Conservation (phyloP, 345 rosid genomes). For the Eucalyptus erythrocorys region DNA sequence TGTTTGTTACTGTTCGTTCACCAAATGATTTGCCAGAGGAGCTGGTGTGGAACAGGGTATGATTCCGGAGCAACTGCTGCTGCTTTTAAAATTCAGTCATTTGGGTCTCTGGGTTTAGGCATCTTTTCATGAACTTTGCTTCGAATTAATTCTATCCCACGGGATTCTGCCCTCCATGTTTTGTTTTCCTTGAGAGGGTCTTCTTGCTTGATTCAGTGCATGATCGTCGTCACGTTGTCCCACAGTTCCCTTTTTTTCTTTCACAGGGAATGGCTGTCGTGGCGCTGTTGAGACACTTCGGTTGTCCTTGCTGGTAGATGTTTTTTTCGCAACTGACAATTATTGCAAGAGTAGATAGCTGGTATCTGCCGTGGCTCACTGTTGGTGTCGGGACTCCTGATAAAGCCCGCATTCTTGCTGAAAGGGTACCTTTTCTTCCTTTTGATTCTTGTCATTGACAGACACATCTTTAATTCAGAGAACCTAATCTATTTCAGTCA, state of each 20-base stretch:
- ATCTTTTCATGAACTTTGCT: neutral
- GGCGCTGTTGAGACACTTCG: constrained; percentile 85
- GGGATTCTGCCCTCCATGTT: neutral
- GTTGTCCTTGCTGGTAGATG: constrained; percentile 71
- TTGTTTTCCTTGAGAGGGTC: neutral
- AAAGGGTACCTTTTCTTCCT: constrained; percentile 29
- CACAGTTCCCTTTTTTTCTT: no score
- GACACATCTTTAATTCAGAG: neutral
- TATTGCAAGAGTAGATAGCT: neutral
- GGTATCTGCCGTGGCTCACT: neutral
- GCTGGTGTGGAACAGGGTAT: neutral
- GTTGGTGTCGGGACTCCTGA: constrained; percentile 80
- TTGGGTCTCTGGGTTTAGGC: neutral
- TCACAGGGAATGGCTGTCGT: constrained; percentile 69
- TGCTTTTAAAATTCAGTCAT: neutral
- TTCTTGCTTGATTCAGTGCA: no score
- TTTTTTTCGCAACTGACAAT: neutral
- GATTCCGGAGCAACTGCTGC: neutral
- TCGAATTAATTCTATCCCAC: neutral
- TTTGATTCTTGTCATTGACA: neutral
- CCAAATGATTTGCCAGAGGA: neutral
- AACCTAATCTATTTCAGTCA: neutral
- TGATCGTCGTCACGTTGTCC: no score
- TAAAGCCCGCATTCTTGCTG: constrained; percentile 60
- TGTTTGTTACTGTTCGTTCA: neutral